These are phyloP conservation scores for Pythium sukuiense DNA, from an alignment of 352 stramenopile genomes.

Conservation along the genomic window DNA sequence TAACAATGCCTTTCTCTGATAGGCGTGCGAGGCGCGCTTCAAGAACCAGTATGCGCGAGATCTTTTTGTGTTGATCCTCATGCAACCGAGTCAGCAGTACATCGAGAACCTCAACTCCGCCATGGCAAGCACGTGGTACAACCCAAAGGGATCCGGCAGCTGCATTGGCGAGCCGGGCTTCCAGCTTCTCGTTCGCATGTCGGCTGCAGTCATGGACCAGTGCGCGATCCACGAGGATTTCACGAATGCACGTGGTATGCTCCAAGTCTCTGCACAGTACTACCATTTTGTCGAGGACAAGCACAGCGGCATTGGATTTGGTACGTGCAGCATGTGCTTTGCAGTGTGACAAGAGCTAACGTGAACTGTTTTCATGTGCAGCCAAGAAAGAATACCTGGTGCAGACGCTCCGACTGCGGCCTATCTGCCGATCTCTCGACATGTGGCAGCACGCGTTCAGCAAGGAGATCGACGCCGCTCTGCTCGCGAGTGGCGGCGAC, in stretches of 20 bases:
- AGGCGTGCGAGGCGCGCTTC: constrained; percentile 65
- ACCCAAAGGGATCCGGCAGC: constrained; percentile 78
- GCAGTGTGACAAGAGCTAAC: neutral
- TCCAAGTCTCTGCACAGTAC: constrained; percentile 79
- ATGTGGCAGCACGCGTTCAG: constrained; percentile 87
- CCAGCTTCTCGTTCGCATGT: constrained; percentile 52
- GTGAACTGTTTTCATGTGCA: constrained; percentile 17
- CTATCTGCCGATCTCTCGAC: constrained; percentile 77
- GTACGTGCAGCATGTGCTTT: constrained; percentile 33
- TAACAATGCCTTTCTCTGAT: neutral
- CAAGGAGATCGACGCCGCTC: constrained; percentile 63
- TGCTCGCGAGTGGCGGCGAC: constrained; percentile 30
- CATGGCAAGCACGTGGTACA: constrained; percentile 57
- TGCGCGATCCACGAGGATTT: constrained; percentile 80
- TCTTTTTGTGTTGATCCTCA: constrained; percentile 84
- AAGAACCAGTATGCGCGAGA: constrained; percentile 72
- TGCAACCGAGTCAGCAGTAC: constrained; percentile 81
- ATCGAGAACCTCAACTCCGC: constrained; percentile 38
- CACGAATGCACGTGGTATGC: constrained; percentile 71
- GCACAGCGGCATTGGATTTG: constrained; percentile 67
- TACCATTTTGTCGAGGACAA: constrained; percentile 83
- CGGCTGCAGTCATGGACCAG: constrained; percentile 68
- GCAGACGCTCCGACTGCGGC: constrained; percentile 49
- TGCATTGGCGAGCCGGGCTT: constrained; percentile 76
- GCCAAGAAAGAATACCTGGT: constrained; percentile 84